Evolutionary conservation across 768 basidiomycete genomes (phyloP), one percentile per base, ranked within the genome.

Genomic region (Mycena venus): DNA sequence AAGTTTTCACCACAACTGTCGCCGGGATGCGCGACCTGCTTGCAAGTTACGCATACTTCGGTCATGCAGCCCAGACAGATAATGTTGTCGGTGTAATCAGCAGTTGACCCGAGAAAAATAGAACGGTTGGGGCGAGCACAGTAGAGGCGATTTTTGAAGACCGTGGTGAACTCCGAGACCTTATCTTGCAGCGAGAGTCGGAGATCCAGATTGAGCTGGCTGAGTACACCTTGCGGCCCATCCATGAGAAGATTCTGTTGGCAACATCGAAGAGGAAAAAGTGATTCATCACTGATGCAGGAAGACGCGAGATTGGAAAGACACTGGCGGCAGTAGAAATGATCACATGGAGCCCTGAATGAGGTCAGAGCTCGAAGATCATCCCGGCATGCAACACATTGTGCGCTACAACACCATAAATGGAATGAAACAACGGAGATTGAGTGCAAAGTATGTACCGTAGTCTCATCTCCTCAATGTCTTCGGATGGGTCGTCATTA

Each of bases 231-330:
- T 11, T 73, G 69, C 19, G 88, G 53, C 0, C 56, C 66, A 17
- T 51, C 61, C 27, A 81, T 62, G 2, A 85, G 80, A 47, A 90
- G 82, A 0, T 79, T 78, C 40, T 83, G 75, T 34, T 83, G 78
- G 78, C 90, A 91, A 77, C 90, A 92, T 42, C 87, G 85, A 10
- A 90, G 82, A 0, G 91, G 90, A 68, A 86, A 86, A 5, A 91
- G 84, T 0, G 87, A 83, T 72, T 91, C 91, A 74, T 92, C 91
- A 3, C 80, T 82, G 14, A 84, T 83, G 25, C 87, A 85, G 0
- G 85, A 69, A 55, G 84, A 77, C 21, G 88, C 86, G 40, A 91
- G 85, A 36, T 81, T 80, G 1, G 75, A 64, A 38, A 90, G 51
- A 69, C 90, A 92, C n/a, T 65, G 79, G 21, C 73, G 74, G 80